phyloP scores from a whole-genome alignment of 371 early-diverging fungal genomes.

The Mortierella sp. region DNA sequence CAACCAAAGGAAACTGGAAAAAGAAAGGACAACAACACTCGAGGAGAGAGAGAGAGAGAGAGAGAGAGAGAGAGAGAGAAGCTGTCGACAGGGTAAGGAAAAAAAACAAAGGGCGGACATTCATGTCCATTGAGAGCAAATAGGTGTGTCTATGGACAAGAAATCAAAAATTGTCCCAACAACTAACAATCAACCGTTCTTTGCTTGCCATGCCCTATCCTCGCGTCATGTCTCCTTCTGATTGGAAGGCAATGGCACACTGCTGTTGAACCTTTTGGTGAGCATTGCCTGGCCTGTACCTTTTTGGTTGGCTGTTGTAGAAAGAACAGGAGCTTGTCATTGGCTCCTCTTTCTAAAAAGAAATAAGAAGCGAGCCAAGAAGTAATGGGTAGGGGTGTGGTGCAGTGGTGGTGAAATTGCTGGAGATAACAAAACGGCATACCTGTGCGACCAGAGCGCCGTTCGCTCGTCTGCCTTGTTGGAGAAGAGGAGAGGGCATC shows the following conservation, averaged over 20 bases:
- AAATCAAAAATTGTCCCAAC: not conserved
- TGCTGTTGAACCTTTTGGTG: not conserved
- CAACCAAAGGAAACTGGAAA: not conserved
- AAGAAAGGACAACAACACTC: not conserved
- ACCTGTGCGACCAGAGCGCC: not conserved
- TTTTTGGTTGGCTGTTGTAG: not conserved
- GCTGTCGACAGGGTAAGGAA: not conserved
- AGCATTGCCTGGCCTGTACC: not conserved
- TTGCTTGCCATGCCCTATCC: not conserved
- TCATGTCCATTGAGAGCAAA: not conserved
- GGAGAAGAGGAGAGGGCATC: not conserved
- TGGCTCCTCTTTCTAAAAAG: not conserved
- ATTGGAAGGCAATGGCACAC: not conserved
- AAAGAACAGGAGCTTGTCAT: not conserved
- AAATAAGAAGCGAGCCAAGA: not conserved
- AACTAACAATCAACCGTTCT: not conserved
- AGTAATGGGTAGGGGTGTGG: not conserved
- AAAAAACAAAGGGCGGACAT: not conserved
- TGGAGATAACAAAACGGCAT: conserved; percentile 7
- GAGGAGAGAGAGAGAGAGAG: not conserved
- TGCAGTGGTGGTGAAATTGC: not conserved
- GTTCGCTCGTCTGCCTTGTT: not conserved
- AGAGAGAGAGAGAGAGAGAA: not conserved
- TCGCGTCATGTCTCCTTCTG: not conserved
- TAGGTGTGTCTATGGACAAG: not conserved